Base-by-base conservation (phyloP, 2,329 filamentous ascomycete genomes). In the Elsinoe ampelina region DNA sequence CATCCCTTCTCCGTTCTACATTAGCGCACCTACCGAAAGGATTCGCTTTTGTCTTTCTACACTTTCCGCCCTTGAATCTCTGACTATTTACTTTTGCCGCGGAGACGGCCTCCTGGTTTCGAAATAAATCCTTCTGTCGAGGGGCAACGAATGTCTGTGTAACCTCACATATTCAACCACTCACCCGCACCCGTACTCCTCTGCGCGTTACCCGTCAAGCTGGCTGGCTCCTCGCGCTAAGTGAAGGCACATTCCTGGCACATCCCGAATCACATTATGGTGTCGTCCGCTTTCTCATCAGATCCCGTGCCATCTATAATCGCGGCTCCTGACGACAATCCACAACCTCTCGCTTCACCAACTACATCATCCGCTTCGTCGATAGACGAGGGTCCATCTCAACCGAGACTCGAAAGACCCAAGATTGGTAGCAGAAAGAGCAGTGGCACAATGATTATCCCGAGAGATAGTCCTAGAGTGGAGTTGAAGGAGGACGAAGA, bases 401-500 rank as follows among this genome's bases (percentile, higher is more conserved):
- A 38, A 30, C 10, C 36, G 17, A 30, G 36, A 42, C 54, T 56
- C 15, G 26, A 38, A 39, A 80, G 87, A 34, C 87, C 87, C 13
- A 80, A 81, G 57, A 75, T 91, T 55, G 81, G 80, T 30, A 86
- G 81, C 61, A 80, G 87, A 42, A 87, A 89, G 71, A 86, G 84
- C 66, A 91, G 86, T 68, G 87, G 86, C 55, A 89, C 87, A 35
- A 84, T 92, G 62, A 86, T 90, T 57, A 85, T 93, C 5, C 83
- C 86, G 20, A 81, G 87, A 60, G 85, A 89, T 35, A 85, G 80
- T 62, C 81, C 80, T 5, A 81, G 83, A 57, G 81, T 87, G 56
- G 85, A 87, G 60, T 80, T 85, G 15, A 50, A 43, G 22, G 73
- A 83, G 57, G 83, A 87, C 58, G 78, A 83, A 38, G 81, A 86